Percentiles rank a stretch among this genome's conserved stretches.
Conservation (phyloP, 345 rosid species). For the Lepidium aucheri region DNA sequence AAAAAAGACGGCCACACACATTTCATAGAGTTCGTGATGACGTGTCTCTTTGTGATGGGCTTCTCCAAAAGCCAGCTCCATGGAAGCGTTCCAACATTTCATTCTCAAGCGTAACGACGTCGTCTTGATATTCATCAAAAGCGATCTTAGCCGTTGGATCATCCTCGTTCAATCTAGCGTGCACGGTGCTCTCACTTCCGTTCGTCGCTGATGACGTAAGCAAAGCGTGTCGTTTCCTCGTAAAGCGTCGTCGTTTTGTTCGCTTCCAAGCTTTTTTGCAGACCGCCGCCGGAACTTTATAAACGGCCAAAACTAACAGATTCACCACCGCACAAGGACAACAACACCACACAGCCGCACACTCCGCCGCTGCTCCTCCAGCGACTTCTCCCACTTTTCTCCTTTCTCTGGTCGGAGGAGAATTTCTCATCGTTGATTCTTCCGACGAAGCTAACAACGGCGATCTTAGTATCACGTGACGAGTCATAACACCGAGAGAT, state of each 20-base stretch:
- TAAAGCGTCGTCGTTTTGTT: constrained; percentile 27
- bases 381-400: constrained; percentile 43
- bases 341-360: constrained; percentile 67
- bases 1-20: background rate
- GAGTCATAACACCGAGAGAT: constrained; percentile 20
- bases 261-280: constrained; percentile 45
- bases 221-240: constrained; percentile 27
- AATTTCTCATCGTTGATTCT: background rate
- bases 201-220: constrained; percentile 6
- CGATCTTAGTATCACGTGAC: constrained; percentile 17
- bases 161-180: constrained; percentile 22
- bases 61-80: constrained; percentile 48
- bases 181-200: constrained; percentile 12
- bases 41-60: constrained; percentile 38
- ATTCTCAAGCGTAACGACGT: constrained; percentile 33
- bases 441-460: constrained; percentile 20
- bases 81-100: constrained; percentile 48
- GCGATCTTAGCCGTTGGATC: constrained; percentile 18
- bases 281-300: constrained; percentile 54
- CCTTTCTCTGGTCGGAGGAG: constrained; percentile 10
- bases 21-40: background rate
- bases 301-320: constrained; percentile 46
- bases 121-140: background rate
- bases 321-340: constrained; percentile 56
- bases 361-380: constrained; percentile 66